Evolutionary conservation across 2,329 filamentous ascomycete genomes (phyloP).

Genomic region (Colletotrichum caudatum): DNA sequence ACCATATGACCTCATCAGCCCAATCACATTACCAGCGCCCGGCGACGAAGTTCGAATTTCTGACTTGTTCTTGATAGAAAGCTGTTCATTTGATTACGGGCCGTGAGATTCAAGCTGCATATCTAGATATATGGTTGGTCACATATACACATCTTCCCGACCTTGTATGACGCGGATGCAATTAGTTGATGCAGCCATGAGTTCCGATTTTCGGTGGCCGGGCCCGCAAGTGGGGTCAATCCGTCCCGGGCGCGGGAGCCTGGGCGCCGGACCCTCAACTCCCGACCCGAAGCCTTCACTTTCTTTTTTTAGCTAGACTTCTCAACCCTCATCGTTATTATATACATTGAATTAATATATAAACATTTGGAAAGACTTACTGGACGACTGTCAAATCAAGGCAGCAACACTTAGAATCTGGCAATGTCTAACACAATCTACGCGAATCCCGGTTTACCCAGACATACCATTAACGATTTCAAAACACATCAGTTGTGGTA

Average conservation of each 20-base stretch:
- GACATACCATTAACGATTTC: too few species aligned
- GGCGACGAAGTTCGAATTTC: background rate
- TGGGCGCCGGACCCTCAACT: slow-evolving; percentile 1
- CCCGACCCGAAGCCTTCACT: too few species aligned
- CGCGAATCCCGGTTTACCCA: too few species aligned
- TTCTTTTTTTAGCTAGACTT: too few species aligned
- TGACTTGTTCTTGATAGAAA: background rate
- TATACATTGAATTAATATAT: too few species aligned
- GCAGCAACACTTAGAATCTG: too few species aligned
- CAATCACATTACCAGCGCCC: background rate
- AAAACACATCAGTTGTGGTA: too few species aligned
- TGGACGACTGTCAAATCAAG: too few species aligned
- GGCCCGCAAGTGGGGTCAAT: slow-evolving; percentile 9
- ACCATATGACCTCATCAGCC: slow-evolving; percentile 12
- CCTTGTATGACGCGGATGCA: background rate
- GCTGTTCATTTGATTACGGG: background rate
- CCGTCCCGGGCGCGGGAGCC: background rate
- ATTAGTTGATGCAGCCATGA: background rate
- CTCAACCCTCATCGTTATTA: too few species aligned
- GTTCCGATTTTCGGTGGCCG: background rate
- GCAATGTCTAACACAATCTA: too few species aligned
- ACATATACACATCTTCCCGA: too few species aligned
- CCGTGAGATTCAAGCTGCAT: background rate
- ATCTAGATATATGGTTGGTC: background rate
- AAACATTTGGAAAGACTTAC: too few species aligned